Base-by-base conservation (phyloP, 345 rosid species). In the Bretschneidera sinensis region DNA sequence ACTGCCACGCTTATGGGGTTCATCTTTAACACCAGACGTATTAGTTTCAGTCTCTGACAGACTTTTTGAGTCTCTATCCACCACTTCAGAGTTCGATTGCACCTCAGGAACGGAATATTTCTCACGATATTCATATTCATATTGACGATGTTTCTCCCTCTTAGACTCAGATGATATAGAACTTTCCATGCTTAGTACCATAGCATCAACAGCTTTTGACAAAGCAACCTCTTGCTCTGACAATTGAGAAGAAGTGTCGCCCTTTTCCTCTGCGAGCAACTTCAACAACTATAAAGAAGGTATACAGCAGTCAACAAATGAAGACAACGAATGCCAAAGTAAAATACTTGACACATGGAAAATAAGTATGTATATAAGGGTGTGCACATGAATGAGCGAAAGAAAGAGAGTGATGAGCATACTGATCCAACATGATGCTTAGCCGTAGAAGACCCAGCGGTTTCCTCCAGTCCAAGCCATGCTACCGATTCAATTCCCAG, bases 381-480 rank as follows among this genome's bases (percentile, higher is more conserved):
- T n/a, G n/a, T n/a, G n/a, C n/a, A n/a, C n/a, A n/a, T n/a, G n/a
- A n/a, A n/a, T n/a, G n/a, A n/a, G 35, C 47, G 43, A 48, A 9
- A 18, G 20, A 53, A 17, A 43, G 15, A 31, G 25, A 74, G 62
- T 50, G 18, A 11, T 50, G 39, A 20, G 62, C 95, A 45, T 90
- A 94, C 99, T 56, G 96, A 86, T 64, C 96, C 96, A 59, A 94
- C 68, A 71, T 90, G 97, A 67, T 86, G 76, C 65, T 79, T 90
- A 9, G 84, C 84, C 8, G 89, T 87, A 76, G 87, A 78, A 63
- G 87, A 75, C 28, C 81, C 87, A 51, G 95, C 87, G 22, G 97
- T 86, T 74, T 94, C 95, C 74, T 94, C 95, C 1, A 94, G 81
- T 35, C 96, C 99, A 57, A 57, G 76, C 99, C 97, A 94, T 21